Evolutionary conservation across 495 filamentous ascomycete genomes (phyloP).

Genomic region (Parmelia sp.): DNA sequence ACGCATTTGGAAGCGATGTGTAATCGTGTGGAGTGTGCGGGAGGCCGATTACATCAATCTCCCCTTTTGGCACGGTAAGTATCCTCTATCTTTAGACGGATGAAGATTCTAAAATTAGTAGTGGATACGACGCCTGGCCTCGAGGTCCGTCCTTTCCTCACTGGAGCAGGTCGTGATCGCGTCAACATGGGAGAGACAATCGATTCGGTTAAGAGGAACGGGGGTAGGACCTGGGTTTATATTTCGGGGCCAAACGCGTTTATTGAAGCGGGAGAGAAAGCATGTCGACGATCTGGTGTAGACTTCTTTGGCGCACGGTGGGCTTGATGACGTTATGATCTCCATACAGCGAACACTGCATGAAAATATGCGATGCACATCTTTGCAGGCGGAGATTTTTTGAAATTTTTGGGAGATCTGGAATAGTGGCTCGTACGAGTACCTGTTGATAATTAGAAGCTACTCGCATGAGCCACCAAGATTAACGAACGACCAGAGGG

Average conservation of each 20-base stretch:
- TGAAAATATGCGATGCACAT: not conserved
- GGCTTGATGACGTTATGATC: constrained; percentile 12
- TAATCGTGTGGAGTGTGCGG: constrained; percentile 30
- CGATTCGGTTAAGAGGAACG: constrained; percentile 1
- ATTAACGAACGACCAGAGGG: no score
- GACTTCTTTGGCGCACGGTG: constrained; percentile 30
- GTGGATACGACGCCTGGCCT: constrained; percentile 18
- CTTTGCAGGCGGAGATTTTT: no score
- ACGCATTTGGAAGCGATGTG: constrained; percentile 24
- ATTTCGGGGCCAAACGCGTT: constrained; percentile 30
- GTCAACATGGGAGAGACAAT: constrained; percentile 20
- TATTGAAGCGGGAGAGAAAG: constrained; percentile 26
- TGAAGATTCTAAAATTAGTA: not conserved
- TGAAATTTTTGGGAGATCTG: not conserved
- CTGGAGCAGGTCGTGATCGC: constrained; percentile 20
- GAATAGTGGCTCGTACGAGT: not conserved
- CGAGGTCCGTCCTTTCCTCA: constrained; percentile 24
- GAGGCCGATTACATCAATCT: constrained; percentile 26
- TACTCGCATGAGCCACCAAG: no score
- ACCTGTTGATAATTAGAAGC: no score
- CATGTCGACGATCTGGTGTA: constrained; percentile 24
- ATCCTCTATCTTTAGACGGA: not conserved
- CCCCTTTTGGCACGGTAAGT: constrained; percentile 12
- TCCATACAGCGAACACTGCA: not conserved
- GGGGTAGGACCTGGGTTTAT: constrained; percentile 28